Conservation (phyloP, 306 rosid genomes). For the Sicyos edulis region DNA sequence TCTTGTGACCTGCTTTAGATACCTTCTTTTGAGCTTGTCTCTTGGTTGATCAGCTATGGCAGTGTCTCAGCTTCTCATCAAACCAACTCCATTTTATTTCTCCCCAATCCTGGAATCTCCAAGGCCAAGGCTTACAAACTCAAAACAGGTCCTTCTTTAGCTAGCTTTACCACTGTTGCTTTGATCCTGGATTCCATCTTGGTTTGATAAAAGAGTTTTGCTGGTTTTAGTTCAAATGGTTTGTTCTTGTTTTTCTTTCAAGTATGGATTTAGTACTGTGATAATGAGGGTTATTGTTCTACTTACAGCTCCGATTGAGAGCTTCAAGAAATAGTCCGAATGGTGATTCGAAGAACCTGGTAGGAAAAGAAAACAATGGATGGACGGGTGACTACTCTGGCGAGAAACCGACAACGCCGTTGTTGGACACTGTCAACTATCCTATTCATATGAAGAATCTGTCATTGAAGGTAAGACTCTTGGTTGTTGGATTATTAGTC, state of each 20-base stretch:
- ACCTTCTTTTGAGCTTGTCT: neutral
- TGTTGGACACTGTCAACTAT: conserved; percentile 70
- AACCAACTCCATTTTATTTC: conserved; percentile 36
- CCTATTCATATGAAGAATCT: conserved; percentile 86
- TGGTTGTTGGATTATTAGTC: neutral
- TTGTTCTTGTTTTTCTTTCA: neutral
- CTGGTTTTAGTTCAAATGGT: neutral
- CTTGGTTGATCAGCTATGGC: conserved; percentile 40
- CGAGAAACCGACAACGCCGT: conserved; percentile 62
- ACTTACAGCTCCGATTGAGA: conserved; percentile 44
- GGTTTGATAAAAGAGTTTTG: neutral
- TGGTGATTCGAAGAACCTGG: conserved; percentile 34
- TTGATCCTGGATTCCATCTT: neutral
- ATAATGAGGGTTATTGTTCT: neutral
- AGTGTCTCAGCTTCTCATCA: conserved; percentile 33
- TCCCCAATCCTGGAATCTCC: conserved; percentile 27
- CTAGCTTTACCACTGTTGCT: too few species aligned
- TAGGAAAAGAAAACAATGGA: conserved; percentile 40
- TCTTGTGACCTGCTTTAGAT: neutral
- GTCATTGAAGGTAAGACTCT: conserved; percentile 41
- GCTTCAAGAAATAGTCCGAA: conserved; percentile 38
- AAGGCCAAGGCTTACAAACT: conserved; percentile 28
- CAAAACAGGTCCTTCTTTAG: conserved; percentile 51
- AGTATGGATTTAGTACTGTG: neutral
- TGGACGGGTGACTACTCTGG: conserved; percentile 52